Base-by-base conservation (phyloP, 495 filamentous ascomycete species). In the Emericellopsis terricola region DNA sequence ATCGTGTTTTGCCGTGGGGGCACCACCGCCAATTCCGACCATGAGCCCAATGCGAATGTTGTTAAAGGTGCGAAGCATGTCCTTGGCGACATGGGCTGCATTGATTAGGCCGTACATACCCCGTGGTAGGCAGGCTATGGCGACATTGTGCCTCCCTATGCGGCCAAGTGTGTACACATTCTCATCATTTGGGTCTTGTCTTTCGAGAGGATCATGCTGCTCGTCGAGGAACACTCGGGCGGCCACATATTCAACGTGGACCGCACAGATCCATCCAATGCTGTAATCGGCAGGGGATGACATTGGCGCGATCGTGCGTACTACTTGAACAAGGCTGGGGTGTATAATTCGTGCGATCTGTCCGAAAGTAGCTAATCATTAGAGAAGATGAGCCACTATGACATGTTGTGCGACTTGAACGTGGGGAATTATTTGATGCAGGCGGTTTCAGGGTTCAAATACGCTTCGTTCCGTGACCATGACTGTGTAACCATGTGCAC, bases 201-300 rank as follows among this genome's bases (percentile, higher is more conserved):
- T 20, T 14, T 28, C 19, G 41, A 20, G 42, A n/a, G 23, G 9
- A 5, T 41, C 42, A 41, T 67, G 56, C 8, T 51, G 37, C 37
- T 60, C 55, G 38, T 75, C 66, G 2, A 73, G 53, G 42, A 65
- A 56, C 13, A 46, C 46, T 17, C 27, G 29, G 2, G 58, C 65
- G 1, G 65, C 66, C n/a, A 57, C 47, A 4, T 42, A 34, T 41
- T 71, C 66, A 10, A 44, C 38, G 5, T 43, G 35, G 3, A 70
- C 42, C 1, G 63, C 56, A 40, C 56, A 67, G 20, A 71, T 59
- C 59, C 60, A 67, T 19, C 57, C 66, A 7, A 73, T 50, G 2
- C 50, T 59, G 38, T 66, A 72, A 8, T 63, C 17, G 11, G 15
- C 10, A 11, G n/a, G n/a, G n/a, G n/a, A n/a, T n/a, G n/a, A n/a